phyloP scores from a whole-genome alignment of 257 asterid genomes.

The Craterostigma plantagineum region DNA sequence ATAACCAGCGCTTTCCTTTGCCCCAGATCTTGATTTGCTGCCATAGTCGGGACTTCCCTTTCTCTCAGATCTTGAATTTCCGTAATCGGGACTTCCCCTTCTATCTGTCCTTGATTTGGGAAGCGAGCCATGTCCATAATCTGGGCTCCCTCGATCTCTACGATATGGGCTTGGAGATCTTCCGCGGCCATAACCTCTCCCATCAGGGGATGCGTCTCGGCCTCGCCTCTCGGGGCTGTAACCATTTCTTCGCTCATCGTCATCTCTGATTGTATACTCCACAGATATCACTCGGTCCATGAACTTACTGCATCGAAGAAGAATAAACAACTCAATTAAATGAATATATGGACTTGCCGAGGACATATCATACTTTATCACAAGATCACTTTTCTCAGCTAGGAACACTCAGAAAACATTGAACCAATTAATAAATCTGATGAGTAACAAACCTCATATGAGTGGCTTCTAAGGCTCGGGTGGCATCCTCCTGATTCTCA shows the following conservation, averaged over 20 bases:
- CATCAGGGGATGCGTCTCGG: slow-evolving; percentile 41
- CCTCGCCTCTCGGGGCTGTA: slow-evolving; percentile 35
- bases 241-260: slow-evolving; percentile 47
- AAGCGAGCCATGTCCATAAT: slow-evolving; percentile 40
- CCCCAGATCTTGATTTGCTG: neutral
- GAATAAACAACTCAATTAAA: too few species aligned
- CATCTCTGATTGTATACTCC: slow-evolving; percentile 60
- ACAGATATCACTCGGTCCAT: slow-evolving; percentile 61
- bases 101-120: slow-evolving; percentile 33
- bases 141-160: slow-evolving; percentile 64
- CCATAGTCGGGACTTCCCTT: slow-evolving; percentile 47
- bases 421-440: slow-evolving; percentile 1
- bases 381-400: too few species aligned
- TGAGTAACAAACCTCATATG: slow-evolving; percentile 35
- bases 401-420: neutral
- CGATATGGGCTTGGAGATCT: slow-evolving; percentile 47
- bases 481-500: slow-evolving; percentile 58
- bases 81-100: slow-evolving; percentile 52
- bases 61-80: slow-evolving; percentile 35
- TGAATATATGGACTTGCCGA: too few species aligned
- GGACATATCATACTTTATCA: too few species aligned
- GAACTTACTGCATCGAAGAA: slow-evolving; percentile 35
- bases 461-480: slow-evolving; percentile 66
- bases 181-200: slow-evolving; percentile 37
- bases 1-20: slow-evolving; percentile 36